Evolutionary conservation across 768 basidiomycete genomes (phyloP).

Genomic region (Gelatoporia subvermispora): DNA sequence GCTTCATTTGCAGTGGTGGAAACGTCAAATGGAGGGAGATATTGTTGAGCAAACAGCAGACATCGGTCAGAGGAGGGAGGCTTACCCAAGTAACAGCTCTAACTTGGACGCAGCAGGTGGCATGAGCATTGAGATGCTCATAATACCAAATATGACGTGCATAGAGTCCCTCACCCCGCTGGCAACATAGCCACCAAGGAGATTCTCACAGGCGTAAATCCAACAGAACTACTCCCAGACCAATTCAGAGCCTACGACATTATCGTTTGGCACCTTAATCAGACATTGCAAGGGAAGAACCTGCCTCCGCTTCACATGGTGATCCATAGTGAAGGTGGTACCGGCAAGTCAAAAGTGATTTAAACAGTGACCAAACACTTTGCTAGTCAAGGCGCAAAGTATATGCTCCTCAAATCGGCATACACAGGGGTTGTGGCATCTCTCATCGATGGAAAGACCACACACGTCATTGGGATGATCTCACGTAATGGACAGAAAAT

Average conservation of each 20-base stretch:
- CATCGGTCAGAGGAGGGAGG: too few species aligned
- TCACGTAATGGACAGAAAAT: slow-evolving; percentile 11
- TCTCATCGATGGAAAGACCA: slow-evolving; percentile 32
- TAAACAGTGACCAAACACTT: slow-evolving; percentile 34
- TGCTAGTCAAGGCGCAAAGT: neutral
- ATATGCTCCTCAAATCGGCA: slow-evolving; percentile 30
- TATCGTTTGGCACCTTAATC: slow-evolving; percentile 24
- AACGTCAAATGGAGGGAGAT: slow-evolving; percentile 5
- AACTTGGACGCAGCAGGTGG: too few species aligned
- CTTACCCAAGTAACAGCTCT: too few species aligned
- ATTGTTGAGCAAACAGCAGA: too few species aligned
- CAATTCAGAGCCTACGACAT: slow-evolving; percentile 36
- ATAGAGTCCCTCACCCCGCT: too few species aligned
- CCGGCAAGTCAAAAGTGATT: slow-evolving; percentile 40
- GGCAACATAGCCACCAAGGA: too few species aligned
- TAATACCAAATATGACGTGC: too few species aligned
- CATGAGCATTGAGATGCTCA: too few species aligned
- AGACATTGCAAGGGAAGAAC: slow-evolving; percentile 14
- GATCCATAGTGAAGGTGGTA: slow-evolving; percentile 37
- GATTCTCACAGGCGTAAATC: too few species aligned
- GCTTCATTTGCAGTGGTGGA: neutral
- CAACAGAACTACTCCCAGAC: slow-evolving; percentile 7
- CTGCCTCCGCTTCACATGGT: slow-evolving; percentile 32
- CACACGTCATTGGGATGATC: slow-evolving; percentile 32
- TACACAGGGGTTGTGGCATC: slow-evolving; percentile 38